A percentile compares a stretch with the other conserved stretches of the same genome.
phyloP scores from a whole-genome alignment of 1,284 basidiomycete species.

The Boletus mariae region DNA sequence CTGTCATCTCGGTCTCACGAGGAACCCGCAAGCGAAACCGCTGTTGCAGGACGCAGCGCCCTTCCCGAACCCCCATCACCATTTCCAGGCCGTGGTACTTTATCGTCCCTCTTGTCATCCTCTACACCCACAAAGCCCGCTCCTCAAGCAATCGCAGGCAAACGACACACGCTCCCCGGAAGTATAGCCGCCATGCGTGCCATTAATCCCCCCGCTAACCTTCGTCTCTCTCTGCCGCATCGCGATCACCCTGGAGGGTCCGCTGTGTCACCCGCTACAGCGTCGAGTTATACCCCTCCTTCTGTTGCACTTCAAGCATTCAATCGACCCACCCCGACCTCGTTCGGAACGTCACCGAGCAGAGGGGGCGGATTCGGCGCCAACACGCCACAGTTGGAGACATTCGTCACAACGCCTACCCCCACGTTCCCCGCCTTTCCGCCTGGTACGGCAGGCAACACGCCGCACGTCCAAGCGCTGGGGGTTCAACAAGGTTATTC shows the following conservation, averaged over 20 bases:
- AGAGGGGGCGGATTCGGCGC: conserved; percentile 1
- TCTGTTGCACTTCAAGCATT: conserved; percentile 39
- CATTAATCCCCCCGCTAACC: conserved; percentile 37
- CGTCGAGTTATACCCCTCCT: conserved; percentile 34
- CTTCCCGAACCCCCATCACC: conserved; percentile 73
- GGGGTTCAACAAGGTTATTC: conserved; percentile 43
- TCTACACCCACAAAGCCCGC: conserved; percentile 20
- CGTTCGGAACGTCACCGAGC: conserved; percentile 39
- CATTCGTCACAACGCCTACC: conserved; percentile 45
- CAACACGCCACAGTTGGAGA: conserved; percentile 10
- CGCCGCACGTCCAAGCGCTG: conserved; percentile 53
- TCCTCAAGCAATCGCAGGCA: conserved; percentile 49
- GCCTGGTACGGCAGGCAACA: conserved; percentile 42
- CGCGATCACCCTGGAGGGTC: conserved; percentile 27
- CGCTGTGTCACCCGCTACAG: conserved; percentile 7
- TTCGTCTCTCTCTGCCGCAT: conserved; percentile 29
- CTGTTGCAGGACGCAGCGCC: conserved; percentile 40
- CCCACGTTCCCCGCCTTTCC: conserved; percentile 72
- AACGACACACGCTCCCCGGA: conserved; percentile 52
- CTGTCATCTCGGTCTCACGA: conserved; percentile 46
- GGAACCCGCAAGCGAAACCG: conserved; percentile 22
- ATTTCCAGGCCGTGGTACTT: conserved; percentile 49
- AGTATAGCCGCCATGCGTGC: conserved; percentile 36
- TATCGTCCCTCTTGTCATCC: conserved; percentile 19
- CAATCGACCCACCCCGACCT: conserved; percentile 43